These are phyloP conservation scores for Neolentinus lepideus DNA, from an alignment of 1,284 basidiomycete genomes.

Conservation along the genomic window DNA sequence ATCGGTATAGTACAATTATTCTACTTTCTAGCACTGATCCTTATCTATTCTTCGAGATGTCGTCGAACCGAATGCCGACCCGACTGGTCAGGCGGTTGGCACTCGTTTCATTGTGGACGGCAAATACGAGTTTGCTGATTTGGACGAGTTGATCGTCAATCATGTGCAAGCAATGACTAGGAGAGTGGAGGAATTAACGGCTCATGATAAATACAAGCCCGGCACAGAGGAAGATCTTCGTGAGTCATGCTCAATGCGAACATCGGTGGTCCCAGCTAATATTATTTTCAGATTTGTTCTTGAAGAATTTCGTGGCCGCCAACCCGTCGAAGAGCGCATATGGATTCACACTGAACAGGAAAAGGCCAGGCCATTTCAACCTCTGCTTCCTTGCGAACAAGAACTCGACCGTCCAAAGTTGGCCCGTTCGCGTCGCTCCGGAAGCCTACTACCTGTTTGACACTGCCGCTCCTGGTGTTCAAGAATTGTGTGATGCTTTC, in stretches of 20 bases:
- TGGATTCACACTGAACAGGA: constrained; percentile 90
- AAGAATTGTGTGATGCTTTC: constrained; percentile 93
- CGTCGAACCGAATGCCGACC: constrained; percentile 76
- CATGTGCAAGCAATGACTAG: constrained; percentile 94
- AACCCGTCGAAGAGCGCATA: constrained; percentile 95
- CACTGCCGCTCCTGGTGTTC: constrained; percentile 82
- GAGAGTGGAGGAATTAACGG: constrained; percentile 92
- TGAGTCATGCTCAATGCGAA: constrained; percentile 34
- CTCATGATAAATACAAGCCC: constrained; percentile 93
- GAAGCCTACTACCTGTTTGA: constrained; percentile 89
- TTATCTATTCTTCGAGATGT: constrained; percentile 56
- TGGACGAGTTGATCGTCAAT: constrained; percentile 97
- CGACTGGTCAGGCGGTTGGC: constrained; percentile 61
- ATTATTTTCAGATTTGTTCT: constrained; percentile 59
- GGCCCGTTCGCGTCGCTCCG: constrained; percentile 87
- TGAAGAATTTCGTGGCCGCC: constrained; percentile 87
- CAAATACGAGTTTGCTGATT: constrained; percentile 85
- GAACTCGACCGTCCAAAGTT: constrained; percentile 84
- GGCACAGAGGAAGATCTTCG: constrained; percentile 85
- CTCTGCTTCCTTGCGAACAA: constrained; percentile 93
- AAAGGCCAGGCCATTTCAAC: constrained; percentile 89
- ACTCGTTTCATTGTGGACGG: constrained; percentile 77
- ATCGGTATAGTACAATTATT: constrained; percentile 55
- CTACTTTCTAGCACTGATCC: background rate
- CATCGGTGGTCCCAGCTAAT: background rate